Base-by-base conservation (phyloP, 176 grass and related monocot species). In the Ensete ventricosum region DNA sequence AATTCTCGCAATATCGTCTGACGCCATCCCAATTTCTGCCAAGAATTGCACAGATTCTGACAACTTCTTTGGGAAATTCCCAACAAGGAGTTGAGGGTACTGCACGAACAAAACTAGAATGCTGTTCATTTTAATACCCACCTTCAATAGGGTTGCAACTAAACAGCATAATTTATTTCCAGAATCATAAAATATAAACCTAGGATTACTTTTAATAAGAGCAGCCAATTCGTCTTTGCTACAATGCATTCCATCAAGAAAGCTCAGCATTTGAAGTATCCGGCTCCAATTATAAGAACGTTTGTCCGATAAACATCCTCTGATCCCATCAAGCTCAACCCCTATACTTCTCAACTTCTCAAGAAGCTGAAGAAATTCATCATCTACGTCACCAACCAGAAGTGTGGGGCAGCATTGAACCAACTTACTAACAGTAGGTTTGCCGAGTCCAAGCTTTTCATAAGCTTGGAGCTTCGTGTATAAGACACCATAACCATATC, bases 121-220 rank as follows among this genome's bases (percentile, higher is more conserved):
- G 53, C 67, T 53, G 69, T 77, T 54, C 50, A 73, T 91, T 67
- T 76, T 68, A 73, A 91, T 52, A 21, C 88, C 85, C 25, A 85
- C 65, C 60, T 91, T 91, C 48, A 81, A 65, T 34, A 91, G 66
- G 74, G 81, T 55, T 29, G 76, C 85, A 23, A 87, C 82, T 77
- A 91, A 54, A 51, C 82, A 67, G 78, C 83, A 87, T 14, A 91
- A 49, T 16, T 71, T 85, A 71, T 87, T 91, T 23, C 80, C 88
- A 77, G 88, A 91, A 69, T 85, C 82, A 24, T 83, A 69, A 74
- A 91, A 87, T 76, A 91, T 67, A 82, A 87, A 87, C 62, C 72
- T 73, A 0, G 85, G 85, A 69, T 86, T 78, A 50, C 82, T 77
- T 79, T 75, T 91, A 50, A 91, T 69, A 54, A 87, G 72, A 78